Base-by-base conservation (phyloP, 352 stramenopile genomes). In the Halophytophthora polymorphica region DNA sequence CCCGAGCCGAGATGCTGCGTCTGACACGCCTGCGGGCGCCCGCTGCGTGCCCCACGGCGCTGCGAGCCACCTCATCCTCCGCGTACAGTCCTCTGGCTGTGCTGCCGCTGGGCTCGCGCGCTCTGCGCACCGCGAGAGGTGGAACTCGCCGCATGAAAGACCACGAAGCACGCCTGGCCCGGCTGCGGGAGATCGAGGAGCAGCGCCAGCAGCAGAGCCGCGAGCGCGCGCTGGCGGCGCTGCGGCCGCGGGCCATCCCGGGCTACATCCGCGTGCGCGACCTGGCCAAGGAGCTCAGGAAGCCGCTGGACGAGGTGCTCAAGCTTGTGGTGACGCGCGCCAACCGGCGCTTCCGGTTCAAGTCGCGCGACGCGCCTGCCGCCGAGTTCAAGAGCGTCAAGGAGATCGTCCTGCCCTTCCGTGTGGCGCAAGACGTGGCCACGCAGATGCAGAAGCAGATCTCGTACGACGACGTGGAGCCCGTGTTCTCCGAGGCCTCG, bases 311-410 rank as follows among this genome's bases (percentile, higher is more conserved):
- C n/a, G 71, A 84, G 6, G 83, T 93, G 52, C 68, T 90, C 29
- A 83, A 86, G 39, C 56, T 54, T 25, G 75, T 84, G 28, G 79
- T 65, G 15, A 77, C 50, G 31, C 79, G 73, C n/a, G 55, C 66
- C 18, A 65, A 92, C 53, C 77, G 69, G 40, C 77, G 75, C 25
- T 72, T 87, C 28, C 65, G 83, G 49, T 48, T 77, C 28, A 67
- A 76, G 47, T 69, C 63, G 31, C 62, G 56, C 55, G 60, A 66
- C 34, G 61, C 68, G 18, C 53, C 58, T 28, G 59, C 63, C 14
- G 81, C 79, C 35, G 74, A 87, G 63, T 91, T 88, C 58, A 76
- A 77, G 47, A 89, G 78, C 50, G 60, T 93, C 35, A 90, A 90
- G 56, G 59, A 93, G 50, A 64, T 93, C 28, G 58, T 88, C 2